These are phyloP conservation scores for Lippia alba DNA, from an alignment of 305 asterid species.

Conservation along the genomic window DNA sequence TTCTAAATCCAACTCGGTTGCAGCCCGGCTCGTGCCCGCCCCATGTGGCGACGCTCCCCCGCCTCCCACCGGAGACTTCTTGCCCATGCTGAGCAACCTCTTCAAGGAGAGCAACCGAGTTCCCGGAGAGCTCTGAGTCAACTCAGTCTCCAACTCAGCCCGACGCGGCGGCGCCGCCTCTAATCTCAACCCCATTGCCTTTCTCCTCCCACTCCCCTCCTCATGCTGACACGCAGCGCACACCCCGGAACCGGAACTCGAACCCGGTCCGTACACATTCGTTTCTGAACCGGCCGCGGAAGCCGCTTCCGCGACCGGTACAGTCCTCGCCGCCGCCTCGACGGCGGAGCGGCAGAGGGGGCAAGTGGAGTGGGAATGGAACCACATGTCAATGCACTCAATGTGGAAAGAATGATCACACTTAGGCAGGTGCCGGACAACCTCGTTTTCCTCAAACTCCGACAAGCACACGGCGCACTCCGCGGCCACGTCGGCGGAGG, in stretches of 20 bases:
- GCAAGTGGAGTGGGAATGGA: constrained; percentile 64
- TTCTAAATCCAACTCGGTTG: constrained; percentile 40
- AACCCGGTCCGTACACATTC: constrained; percentile 41
- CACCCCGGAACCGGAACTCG: constrained; percentile 35
- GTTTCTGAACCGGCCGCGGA: no score
- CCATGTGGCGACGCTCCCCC: constrained; percentile 21
- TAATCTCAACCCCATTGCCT: constrained; percentile 43
- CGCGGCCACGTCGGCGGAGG: constrained; percentile 31
- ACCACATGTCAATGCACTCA: constrained; percentile 76
- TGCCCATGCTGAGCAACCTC: constrained; percentile 39
- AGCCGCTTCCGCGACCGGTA: neutral
- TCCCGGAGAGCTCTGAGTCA: constrained; percentile 49
- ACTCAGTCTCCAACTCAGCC: constrained; percentile 41
- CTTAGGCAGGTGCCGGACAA: constrained; percentile 56
- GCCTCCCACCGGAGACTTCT: constrained; percentile 12
- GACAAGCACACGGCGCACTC: constrained; percentile 80
- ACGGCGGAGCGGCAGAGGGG: constrained; percentile 74
- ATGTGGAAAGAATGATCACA: constrained; percentile 66
- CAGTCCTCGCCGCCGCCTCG: constrained; percentile 33
- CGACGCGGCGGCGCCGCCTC: constrained; percentile 53
- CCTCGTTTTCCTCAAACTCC: constrained; percentile 60
- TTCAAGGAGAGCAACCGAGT: constrained; percentile 48
- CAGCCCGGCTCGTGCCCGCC: constrained; percentile 29
- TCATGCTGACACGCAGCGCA: constrained; percentile 38
- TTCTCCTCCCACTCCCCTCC: constrained; percentile 40